Evolutionary conservation across 2,329 filamentous ascomycete species (phyloP).

Genomic region (Tolypocladium ovalisporum): DNA sequence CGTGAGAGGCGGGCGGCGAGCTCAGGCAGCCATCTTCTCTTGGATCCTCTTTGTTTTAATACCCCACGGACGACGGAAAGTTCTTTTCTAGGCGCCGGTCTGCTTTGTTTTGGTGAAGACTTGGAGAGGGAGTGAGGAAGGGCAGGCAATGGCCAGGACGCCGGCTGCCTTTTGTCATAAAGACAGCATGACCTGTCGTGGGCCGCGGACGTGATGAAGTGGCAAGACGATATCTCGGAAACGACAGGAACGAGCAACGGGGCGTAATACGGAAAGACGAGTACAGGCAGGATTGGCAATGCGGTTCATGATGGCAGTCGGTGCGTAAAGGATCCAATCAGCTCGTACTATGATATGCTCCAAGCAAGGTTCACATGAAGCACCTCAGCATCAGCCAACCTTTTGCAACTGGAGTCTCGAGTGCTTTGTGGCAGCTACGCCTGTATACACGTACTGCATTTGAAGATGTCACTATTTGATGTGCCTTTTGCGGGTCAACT

Average conservation of each 20-base stretch:
- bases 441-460: no score
- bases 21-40: neutral
- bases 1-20: constrained; percentile 10
- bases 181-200: neutral
- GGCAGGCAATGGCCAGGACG: neutral
- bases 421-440: no score
- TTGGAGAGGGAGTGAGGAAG: neutral
- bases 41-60: neutral
- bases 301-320: no score
- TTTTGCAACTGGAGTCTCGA: no score
- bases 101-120: neutral
- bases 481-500: no score
- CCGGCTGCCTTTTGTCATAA: neutral
- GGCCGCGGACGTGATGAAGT: neutral
- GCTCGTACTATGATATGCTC: no score
- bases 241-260: neutral
- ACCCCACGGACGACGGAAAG: neutral
- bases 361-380: no score
- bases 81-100: neutral
- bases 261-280: no score
- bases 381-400: no score
- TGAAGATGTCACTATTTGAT: no score
- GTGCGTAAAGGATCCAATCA: no score
- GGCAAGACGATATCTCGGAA: neutral
- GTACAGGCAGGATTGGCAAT: no score